Base-by-base conservation (phyloP, 108 stramenopile genomes). In the Epipyxis sp. region DNA sequence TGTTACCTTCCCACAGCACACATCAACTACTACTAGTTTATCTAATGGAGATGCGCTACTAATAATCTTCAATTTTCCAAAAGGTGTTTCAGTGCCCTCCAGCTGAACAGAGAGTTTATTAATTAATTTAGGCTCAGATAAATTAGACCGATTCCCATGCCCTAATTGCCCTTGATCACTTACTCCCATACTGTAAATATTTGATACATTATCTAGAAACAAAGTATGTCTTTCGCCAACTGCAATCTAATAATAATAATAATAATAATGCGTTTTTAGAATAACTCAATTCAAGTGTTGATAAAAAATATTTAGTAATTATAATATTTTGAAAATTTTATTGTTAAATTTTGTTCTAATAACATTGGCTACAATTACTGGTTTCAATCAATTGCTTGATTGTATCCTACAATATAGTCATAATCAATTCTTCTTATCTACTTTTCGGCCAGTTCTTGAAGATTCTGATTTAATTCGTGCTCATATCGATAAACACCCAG, bases 81-180 rank as follows among this genome's bases (percentile, higher is more conserved):
- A 6, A 6, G 20, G 46, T 6, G 20, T 6, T 50, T 50, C 46
- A 6, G 20, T 50, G 46, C 6, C 13, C 46, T 50, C 20, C 20
- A 20, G 46, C 6, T 6, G 46, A 50, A 50, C 20, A 6, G 20
- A 6, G 6, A 50, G 6, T 50, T 20, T 6, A 50, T 50, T 13
- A 50, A 20, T 13, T 50, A 50, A 20, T 13, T 50, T 50, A 39
- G 71, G 71, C 13, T 27, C 6, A 32, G 50, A 39, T 10, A 42
- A 34, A 10, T 10, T 34, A 10, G n/a, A 27, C 6, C 71, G 71
- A 32, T 30, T 74, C 6, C 35, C 34, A 37, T 74, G 71, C 6
- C 71, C 71, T 42, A 74, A 42, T 42, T 74, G 71, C 10, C 71
- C 71, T 10, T 30, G 44, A 42, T 74, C 71, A 6, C 71, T 42